A percentile compares a stretch with the other conserved stretches of the same genome.
Conservation (phyloP, 768 basidiomycete genomes). For the Lentinus tigrinus region DNA sequence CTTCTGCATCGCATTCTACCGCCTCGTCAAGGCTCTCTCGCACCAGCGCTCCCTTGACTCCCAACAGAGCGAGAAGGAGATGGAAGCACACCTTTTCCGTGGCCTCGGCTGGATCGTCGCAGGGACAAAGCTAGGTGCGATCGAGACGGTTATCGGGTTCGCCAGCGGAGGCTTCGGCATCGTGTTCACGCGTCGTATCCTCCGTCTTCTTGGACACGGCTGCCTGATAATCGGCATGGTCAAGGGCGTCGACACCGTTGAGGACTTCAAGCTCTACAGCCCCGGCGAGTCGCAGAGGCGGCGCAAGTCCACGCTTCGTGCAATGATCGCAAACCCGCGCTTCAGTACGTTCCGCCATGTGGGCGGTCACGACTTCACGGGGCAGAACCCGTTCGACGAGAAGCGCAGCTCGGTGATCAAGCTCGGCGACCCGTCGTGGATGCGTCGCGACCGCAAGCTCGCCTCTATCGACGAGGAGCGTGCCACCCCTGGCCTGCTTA, state of each 20-base stretch:
- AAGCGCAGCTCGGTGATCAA: slow-evolving; percentile 11
- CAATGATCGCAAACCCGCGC: slow-evolving; percentile 54
- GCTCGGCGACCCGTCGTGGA: slow-evolving; percentile 18
- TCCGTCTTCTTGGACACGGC: slow-evolving; percentile 54
- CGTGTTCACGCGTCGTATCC: slow-evolving; percentile 52
- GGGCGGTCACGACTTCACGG: slow-evolving; percentile 17
- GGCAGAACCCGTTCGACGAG: slow-evolving; percentile 10
- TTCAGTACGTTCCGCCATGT: slow-evolving; percentile 50
- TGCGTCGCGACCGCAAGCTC: slow-evolving; percentile 13
- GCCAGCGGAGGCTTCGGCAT: slow-evolving; percentile 50
- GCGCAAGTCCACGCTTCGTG: slow-evolving; percentile 40
- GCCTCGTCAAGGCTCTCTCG: slow-evolving; percentile 49
- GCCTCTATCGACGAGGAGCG: background rate
- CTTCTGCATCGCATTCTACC: slow-evolving; percentile 60
- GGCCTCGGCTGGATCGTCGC: slow-evolving; percentile 68
- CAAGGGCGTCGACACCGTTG: slow-evolving; percentile 58
- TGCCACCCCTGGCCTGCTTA: background rate
- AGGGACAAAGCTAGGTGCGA: slow-evolving; percentile 59
- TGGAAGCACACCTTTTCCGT: slow-evolving; percentile 39
- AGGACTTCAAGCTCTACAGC: slow-evolving; percentile 52
- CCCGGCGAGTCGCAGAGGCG: slow-evolving; percentile 22
- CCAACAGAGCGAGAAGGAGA: slow-evolving; percentile 32
- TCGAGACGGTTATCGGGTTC: slow-evolving; percentile 69
- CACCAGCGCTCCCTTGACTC: slow-evolving; percentile 53
- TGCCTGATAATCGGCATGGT: slow-evolving; percentile 60